A percentile compares a stretch with the other conserved stretches of the same genome.
Conservation (phyloP, 1,139 yeast genomes). For the Debaryomyces sp. region DNA sequence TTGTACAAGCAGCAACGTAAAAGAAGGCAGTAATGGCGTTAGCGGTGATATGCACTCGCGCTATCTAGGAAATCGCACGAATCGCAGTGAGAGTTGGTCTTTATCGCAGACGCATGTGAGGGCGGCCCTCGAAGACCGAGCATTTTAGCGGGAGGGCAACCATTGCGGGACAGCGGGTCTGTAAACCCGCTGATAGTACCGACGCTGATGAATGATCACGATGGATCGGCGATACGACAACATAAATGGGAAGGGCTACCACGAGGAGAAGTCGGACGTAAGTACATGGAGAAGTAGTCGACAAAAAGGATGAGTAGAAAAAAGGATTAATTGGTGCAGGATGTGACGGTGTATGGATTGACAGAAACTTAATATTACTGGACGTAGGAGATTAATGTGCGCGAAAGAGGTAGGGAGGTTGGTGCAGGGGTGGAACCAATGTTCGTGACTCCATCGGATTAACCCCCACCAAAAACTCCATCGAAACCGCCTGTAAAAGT, state of each 20-base stretch:
- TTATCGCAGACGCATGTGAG: slow-evolving; percentile 1
- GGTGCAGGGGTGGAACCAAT: not conserved
- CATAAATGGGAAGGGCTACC: not conserved
- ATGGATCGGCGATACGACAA: not conserved
- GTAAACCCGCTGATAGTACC: not conserved
- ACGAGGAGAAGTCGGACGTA: not conserved
- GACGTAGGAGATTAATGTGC: not conserved
- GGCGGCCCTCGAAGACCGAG: not conserved
- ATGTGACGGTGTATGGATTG: not conserved
- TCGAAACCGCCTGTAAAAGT: not conserved
- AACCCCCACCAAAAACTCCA: not conserved
- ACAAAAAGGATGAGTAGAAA: not conserved
- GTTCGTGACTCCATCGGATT: too few species aligned
- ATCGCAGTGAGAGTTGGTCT: not conserved
- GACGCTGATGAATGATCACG: not conserved
- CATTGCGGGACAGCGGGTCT: not conserved
- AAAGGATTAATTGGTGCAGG: not conserved
- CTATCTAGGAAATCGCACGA: slow-evolving; percentile 1
- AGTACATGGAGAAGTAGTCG: not conserved
- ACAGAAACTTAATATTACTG: not conserved
- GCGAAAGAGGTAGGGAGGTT: not conserved
- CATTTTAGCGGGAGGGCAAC: not conserved
- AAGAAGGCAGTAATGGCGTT: not conserved
- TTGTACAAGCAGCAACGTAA: not conserved
- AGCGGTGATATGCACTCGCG: not conserved